Base-by-base conservation (phyloP, 2,329 filamentous ascomycete species). In the Ophiosphaerella herpotricha region DNA sequence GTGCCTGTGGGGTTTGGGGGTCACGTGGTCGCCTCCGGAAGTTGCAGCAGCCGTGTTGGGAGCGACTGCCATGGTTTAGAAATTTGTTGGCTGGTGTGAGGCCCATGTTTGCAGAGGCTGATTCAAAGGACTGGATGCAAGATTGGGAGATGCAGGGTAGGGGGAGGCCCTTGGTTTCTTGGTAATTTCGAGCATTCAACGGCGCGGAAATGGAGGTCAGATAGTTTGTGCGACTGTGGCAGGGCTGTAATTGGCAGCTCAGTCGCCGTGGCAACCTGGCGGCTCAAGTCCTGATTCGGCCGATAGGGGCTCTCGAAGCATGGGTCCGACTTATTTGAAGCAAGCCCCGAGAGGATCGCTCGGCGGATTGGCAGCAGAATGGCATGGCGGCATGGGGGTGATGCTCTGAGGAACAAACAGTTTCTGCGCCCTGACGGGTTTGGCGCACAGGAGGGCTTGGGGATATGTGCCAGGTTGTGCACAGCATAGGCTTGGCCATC, bases 191-290 rank as follows among this genome's bases (percentile, higher is more conserved):
- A 38, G 9, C 47, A 43, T 36, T 32, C 52, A 55, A 46, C 48
- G 52, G 55, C 55, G 48, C 53, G 41, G 23, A 23, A 37, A 44
- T 39, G 39, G 35, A 43, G 23, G 34, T 29, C 9, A 48, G n/a
- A 33, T 12, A 32, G 34, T 35, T 41, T 54, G 52, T 52, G 45
- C 51, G 48, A 56, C 50, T 40, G 54, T 40, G 51, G 41, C 42
- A 48, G 31, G 29, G 32, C 48, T 43, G 51, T 50, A 42, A 56
- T 52, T 52, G 55, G 50, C 39, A 33, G 39, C 12, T 26, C 21
- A 13, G 57, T 60, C 57, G 57, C 50, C 55, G 43, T 11, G 55
- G 46, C 46, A 52, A 60, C 57, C 40, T 44, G 39, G 55, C 48
- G 43, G 46, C 42, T 32, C 26, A 21, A 37, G 8, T 11, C 45